A percentile compares a stretch with the other conserved stretches of the same genome.
Evolutionary conservation across 164 flowering plant species (phyloP).

Genomic region (Vitis labrusca): DNA sequence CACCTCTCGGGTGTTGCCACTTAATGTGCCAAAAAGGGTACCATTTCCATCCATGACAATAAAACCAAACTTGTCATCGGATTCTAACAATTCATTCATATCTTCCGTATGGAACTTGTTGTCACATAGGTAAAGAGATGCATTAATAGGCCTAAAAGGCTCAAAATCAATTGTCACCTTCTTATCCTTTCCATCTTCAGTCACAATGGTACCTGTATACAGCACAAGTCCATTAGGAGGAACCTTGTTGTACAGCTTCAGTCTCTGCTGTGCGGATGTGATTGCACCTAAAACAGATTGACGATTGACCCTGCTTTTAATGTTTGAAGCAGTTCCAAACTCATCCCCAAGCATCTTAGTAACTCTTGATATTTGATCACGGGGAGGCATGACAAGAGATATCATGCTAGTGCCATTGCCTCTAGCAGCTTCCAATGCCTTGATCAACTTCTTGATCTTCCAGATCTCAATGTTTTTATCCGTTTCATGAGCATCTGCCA

Average conservation of each 20-base stretch:
- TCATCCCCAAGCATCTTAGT: slow-evolving; percentile 60
- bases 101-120: slow-evolving; percentile 39
- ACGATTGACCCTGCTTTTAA: slow-evolving; percentile 46
- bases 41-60: slow-evolving; percentile 51
- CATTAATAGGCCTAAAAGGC: slow-evolving; percentile 46
- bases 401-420: slow-evolving; percentile 46
- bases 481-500: slow-evolving; percentile 31
- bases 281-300: slow-evolving; percentile 48
- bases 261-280: slow-evolving; percentile 49
- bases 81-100: slow-evolving; percentile 32
- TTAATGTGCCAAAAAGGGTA: slow-evolving; percentile 47
- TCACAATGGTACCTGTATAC: slow-evolving; percentile 47
- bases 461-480: slow-evolving; percentile 40
- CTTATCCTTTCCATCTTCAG: slow-evolving; percentile 49
- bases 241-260: slow-evolving; percentile 43
- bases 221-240: slow-evolving; percentile 49
- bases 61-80: slow-evolving; percentile 38
- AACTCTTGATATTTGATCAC: slow-evolving; percentile 43
- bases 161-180: slow-evolving; percentile 47
- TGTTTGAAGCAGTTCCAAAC: slow-evolving; percentile 58
- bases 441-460: slow-evolving; percentile 41
- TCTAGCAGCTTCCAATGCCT: slow-evolving; percentile 39
- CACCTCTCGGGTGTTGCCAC: slow-evolving; percentile 39
- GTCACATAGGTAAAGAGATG: slow-evolving; percentile 45
- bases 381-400: slow-evolving; percentile 40